phyloP scores from a whole-genome alignment of 78 protist genomes.

The Tieghemostelium lacteum region DNA sequence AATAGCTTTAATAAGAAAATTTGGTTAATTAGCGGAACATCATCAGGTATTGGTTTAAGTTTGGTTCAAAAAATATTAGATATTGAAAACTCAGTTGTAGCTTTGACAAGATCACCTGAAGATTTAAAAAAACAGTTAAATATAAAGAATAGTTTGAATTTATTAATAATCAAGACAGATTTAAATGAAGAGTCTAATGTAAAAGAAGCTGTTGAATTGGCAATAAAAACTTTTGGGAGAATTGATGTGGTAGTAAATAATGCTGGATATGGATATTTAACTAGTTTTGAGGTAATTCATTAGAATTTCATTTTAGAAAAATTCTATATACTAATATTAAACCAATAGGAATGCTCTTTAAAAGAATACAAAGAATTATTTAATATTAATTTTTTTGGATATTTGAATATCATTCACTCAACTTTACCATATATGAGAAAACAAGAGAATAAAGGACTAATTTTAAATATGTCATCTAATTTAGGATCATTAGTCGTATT shows the following conservation, averaged over 20 bases:
- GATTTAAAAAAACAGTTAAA: neutral
- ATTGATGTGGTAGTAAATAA: conserved; percentile 40
- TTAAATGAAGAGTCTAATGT: neutral
- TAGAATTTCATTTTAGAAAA: neutral
- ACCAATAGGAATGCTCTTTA: too few species aligned
- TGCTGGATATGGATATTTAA: conserved; percentile 25
- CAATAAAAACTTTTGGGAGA: conserved; percentile 1
- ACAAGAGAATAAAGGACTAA: too few species aligned
- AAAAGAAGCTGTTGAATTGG: neutral
- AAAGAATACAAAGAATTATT: neutral
- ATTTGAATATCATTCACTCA: neutral
- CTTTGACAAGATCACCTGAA: conserved; percentile 19
- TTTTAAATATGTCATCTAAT: conserved; percentile 14
- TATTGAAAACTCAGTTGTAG: conserved; percentile 19
- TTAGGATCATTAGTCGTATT: neutral
- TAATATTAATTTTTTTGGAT: neutral
- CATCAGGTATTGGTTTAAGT: conserved; percentile 29
- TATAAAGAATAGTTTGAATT: neutral
- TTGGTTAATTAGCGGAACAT: too few species aligned
- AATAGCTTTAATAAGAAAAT: too few species aligned
- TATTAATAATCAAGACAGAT: neutral
- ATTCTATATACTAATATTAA: too few species aligned
- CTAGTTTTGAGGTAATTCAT: neutral
- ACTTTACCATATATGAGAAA: neutral
- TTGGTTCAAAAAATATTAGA: conserved; percentile 6